phyloP scores from a whole-genome alignment of 2,329 filamentous ascomycete genomes.

The Phialophora macrospora region DNA sequence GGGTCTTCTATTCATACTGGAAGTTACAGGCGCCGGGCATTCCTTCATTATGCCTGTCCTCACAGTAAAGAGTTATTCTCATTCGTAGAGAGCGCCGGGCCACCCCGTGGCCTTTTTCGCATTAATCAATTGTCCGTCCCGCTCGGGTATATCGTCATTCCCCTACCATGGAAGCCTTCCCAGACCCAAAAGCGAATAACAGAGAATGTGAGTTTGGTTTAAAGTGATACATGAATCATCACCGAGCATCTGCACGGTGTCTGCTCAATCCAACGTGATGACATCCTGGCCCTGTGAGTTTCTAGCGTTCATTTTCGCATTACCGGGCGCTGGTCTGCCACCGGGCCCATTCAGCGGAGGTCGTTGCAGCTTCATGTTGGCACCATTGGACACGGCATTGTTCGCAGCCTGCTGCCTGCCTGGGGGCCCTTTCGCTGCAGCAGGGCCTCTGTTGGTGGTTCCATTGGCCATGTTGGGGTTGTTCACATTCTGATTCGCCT shows the following conservation, averaged over 20 bases:
- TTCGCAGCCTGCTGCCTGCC: constrained; percentile 8
- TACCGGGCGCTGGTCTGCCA: constrained; percentile 7
- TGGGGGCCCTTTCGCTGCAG: constrained; percentile 13
- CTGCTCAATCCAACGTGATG: constrained; percentile 29
- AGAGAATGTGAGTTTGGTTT: constrained; percentile 4
- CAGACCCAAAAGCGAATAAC: constrained; percentile 1
- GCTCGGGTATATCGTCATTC: constrained; percentile 16
- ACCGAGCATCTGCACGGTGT: background rate
- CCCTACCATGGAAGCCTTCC: constrained; percentile 1
- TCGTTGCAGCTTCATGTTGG: constrained; percentile 11
- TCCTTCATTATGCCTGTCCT: constrained; percentile 6
- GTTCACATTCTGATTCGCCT: constrained; percentile 2
- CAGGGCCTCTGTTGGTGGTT: background rate
- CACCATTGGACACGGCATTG: constrained; percentile 9
- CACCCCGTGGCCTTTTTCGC: constrained; percentile 7
- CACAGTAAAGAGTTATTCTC: constrained; percentile 5
- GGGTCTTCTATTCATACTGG: background rate
- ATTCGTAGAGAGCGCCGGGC: constrained; percentile 5
- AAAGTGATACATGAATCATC: constrained; percentile 17
- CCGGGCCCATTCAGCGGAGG: constrained; percentile 1
- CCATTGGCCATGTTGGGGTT: constrained; percentile 13
- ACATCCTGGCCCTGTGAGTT: constrained; percentile 24
- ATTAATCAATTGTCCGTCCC: constrained; percentile 12
- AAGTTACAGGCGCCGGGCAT: constrained; percentile 4
- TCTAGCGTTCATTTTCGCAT: constrained; percentile 20